Base-by-base conservation (phyloP, 2,329 filamentous ascomycete genomes). In the Epichloe gansuensis region DNA sequence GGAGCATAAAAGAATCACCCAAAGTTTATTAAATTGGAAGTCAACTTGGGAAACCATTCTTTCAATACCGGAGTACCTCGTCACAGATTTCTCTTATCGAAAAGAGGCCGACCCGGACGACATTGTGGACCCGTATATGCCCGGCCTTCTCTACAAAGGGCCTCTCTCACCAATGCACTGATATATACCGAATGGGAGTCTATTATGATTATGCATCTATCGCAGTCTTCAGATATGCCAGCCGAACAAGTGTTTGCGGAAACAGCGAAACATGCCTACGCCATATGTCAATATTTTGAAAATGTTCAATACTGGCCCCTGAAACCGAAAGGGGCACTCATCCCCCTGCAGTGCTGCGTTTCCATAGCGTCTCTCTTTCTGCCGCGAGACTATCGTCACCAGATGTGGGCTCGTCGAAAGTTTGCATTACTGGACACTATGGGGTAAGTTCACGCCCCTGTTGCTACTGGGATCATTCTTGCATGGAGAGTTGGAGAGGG, bases 221-320 rank as follows among this genome's bases (percentile, higher is more conserved):
- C 85, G 58, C 87, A 93, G 60, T 78, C 83, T 2, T 76, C 81
- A 3, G 71, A 78, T 48, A 73, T 77, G 2, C 67, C 80, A 49
- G 73, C 75, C 40, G 77, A 68, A 60, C 64, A 72, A 44, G 67
- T 74, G 2, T 71, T 71, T 41, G 59, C 74, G 12, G 80, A 85
- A 50, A 61, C 91, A 51, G 72, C 72, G 3, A 65, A 72, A 1
- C 74, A 85, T 53, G 85, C 88, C 1, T 78, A 85, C 57, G 76
- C 78, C 50, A 82, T 85, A 42, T 90, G 85, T 62, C 84, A 87
- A 60, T 75, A 91, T 53, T 89, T 89, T 53, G 89, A 94, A 66
- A 80, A 85, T 1, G 77, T 96, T 39, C 78, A 87, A 57, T 76
- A 76, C 53, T 93, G 83, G 74, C 82, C 85, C 0, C 72, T 77